Percentiles rank a stretch among this genome's conserved stretches.
Conservation (phyloP, 495 filamentous ascomycete genomes). For the Penicillium flavigenum region DNA sequence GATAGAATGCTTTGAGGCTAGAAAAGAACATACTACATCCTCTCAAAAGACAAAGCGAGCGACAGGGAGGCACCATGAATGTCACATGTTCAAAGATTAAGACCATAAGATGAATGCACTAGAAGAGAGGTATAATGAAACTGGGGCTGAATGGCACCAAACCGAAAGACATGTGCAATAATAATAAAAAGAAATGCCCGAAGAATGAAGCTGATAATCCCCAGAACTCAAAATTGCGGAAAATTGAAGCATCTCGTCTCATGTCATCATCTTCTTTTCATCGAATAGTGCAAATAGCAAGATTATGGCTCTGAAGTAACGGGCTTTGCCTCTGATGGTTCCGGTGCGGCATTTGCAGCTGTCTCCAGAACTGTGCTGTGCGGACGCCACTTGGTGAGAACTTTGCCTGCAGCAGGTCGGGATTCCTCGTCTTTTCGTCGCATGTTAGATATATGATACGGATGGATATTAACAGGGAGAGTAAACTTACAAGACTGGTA, state of each 20-base stretch:
- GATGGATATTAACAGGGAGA: background rate
- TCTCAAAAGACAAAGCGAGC: background rate
- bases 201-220: background rate
- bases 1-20: background rate
- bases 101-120: background rate
- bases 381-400: constrained; percentile 46
- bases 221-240: background rate
- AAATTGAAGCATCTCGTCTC: background rate
- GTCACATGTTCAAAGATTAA: background rate
- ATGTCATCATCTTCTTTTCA: background rate
- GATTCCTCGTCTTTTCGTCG: constrained; percentile 42
- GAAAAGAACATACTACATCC: background rate
- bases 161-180: constrained; percentile 1
- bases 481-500: constrained; percentile 62
- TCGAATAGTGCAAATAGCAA: background rate
- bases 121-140: background rate
- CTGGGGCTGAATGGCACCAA: background rate
- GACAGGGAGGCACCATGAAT: background rate
- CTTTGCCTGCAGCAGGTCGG: constrained; percentile 44
- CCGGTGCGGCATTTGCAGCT: constrained; percentile 13
- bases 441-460: constrained; percentile 16
- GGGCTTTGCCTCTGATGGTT: constrained; percentile 8
- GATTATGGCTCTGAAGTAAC: constrained; percentile 9
- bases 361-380: constrained; percentile 22
- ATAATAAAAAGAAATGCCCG: background rate